Evolutionary conservation across 371 early-diverging fungal genomes (phyloP), one percentile per base, ranked within the genome.

Genomic region (Polyrhizophydium stewartii): DNA sequence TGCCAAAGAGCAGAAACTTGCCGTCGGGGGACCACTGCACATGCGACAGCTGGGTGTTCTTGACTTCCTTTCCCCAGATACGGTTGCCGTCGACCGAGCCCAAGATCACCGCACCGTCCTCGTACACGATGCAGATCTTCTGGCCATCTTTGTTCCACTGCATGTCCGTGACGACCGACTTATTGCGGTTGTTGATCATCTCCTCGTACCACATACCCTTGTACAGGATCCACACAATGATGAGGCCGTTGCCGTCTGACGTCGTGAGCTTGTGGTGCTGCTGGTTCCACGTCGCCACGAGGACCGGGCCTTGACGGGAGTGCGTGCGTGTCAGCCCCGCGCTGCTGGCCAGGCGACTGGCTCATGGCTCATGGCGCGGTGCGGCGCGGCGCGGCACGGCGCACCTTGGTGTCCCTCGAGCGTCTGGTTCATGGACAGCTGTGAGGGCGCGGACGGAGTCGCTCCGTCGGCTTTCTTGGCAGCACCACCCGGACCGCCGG

Each of bases 31-130:
- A 77, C 84, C 84, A 84, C 40, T 70, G 71, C 0, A 82, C 71
- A 53, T 74, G 72, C 24, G 79, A 51, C 27, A 81, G 60, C 21
- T 59, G 60, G 9, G 59, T 62, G 25, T 62, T 52, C 55, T 70
- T 73, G 24, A 84, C 59, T 43, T 84, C 82, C 66, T 84, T 82
- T 24, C 81, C 81, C 79, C 81, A 80, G 0, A 82, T 49, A 2
- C 84, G 55, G 51, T 78, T 75, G 2, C 84, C 84, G 50, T 84
- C 84, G 13, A 84, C 84, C 0, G 78, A 78, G n/a, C 84, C 84
- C 16, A 82, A 71, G 52, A 84, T 84, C 1, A 84, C 82, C n/a
- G 77, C 81, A 78, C 83, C 84, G 57, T 84, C 84, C 60, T 74
- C 71, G 51, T 84, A 84, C 5, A 68, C 76, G 27, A 84, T 84